Evolutionary conservation across 2,329 filamentous ascomycete species (phyloP).

Genomic region (Monosporascus sp.): DNA sequence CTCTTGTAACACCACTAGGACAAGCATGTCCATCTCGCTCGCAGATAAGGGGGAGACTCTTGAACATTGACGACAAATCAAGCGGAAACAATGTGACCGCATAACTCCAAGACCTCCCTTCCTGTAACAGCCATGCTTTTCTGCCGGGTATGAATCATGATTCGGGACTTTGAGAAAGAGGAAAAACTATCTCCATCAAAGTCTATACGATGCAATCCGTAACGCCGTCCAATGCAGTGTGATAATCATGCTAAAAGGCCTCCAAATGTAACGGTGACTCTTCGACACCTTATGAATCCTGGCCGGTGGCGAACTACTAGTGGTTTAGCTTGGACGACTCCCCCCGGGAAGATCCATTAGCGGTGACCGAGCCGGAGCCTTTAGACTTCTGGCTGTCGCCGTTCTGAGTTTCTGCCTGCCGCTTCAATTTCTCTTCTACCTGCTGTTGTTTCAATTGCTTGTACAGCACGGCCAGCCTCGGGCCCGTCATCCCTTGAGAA

Average conservation of each 20-base stretch:
- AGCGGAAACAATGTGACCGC: neutral
- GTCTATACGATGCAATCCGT: neutral
- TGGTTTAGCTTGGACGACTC: constrained; percentile 19
- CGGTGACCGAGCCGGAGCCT: constrained; percentile 12
- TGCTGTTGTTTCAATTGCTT: constrained; percentile 23
- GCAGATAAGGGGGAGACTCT: too few relatives aligned
- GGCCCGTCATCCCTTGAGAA: constrained; percentile 25
- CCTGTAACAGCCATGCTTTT: neutral
- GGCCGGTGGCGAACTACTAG: constrained; percentile 3
- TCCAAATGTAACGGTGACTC: too few relatives aligned
- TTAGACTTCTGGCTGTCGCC: constrained; percentile 19
- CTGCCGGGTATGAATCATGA: neutral
- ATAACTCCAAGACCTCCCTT: neutral
- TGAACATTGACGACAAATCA: too few relatives aligned
- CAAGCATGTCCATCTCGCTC: too few relatives aligned
- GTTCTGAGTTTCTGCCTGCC: constrained; percentile 13
- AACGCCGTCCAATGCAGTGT: neutral
- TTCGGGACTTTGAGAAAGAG: neutral
- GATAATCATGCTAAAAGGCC: neutral
- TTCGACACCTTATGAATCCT: neutral
- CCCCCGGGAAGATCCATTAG: constrained; percentile 21
- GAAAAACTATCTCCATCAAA: neutral
- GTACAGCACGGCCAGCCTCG: constrained; percentile 24
- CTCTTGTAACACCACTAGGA: too few relatives aligned
- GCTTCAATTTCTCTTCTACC: constrained; percentile 2